These are phyloP conservation scores for Pleurozium schreberi DNA, from an alignment of 225 moss, liverwort and hornwort genomes.

Conservation along the genomic window DNA sequence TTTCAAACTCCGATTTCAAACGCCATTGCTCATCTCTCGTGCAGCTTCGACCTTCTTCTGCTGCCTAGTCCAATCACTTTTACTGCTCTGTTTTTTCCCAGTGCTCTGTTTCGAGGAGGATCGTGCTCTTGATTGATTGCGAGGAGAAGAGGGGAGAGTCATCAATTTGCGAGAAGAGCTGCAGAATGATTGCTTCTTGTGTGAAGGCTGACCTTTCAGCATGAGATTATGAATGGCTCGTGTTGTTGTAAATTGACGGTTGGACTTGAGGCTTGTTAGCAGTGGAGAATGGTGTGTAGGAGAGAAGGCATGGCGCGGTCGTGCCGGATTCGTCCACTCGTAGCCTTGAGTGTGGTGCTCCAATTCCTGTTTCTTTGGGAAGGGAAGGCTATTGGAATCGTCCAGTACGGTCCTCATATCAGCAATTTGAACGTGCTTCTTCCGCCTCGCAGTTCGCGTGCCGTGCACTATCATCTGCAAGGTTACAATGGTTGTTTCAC, in stretches of 20 bases:
- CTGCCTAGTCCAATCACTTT: not conserved
- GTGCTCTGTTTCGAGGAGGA: not conserved
- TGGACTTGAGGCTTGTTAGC: not conserved
- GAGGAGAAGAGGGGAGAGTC: not conserved
- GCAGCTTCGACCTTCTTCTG: not conserved
- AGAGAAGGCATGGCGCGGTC: slow-evolving; percentile 9
- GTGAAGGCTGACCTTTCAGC: not conserved
- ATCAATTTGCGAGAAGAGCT: not conserved
- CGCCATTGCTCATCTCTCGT: not conserved
- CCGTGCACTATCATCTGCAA: slow-evolving; percentile 64
- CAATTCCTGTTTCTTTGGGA: slow-evolving; percentile 15
- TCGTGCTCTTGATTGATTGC: not conserved
- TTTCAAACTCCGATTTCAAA: not conserved
- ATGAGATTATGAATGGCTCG: slow-evolving; percentile 4
- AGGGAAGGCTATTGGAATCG: slow-evolving; percentile 15
- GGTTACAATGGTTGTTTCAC: slow-evolving; percentile 93
- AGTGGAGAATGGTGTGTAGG: not conserved
- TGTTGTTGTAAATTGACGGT: not conserved
- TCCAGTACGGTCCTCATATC: slow-evolving; percentile 76
- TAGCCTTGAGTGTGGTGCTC: slow-evolving; percentile 20
- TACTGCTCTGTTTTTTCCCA: not conserved
- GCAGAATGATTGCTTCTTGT: not conserved
- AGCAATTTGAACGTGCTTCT: slow-evolving; percentile 90
- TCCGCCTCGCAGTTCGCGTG: slow-evolving; percentile 70
- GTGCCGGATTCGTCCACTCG: not conserved